Conservation (phyloP, 495 filamentous ascomycete genomes). For the Talaromyces borbonicus region DNA sequence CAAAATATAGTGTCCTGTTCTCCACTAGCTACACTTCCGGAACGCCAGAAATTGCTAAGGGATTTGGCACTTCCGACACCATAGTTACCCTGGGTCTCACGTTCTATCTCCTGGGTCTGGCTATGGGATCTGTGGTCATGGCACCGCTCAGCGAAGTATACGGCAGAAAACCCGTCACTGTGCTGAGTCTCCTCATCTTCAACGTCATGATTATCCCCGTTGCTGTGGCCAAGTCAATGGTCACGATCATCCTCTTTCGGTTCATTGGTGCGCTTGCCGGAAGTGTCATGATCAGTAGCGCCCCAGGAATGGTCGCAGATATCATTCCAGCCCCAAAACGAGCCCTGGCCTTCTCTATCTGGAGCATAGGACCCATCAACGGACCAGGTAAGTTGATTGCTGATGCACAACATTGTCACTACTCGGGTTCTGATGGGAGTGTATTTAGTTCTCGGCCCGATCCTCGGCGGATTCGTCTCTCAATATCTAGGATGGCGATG, state of each 20-base stretch:
- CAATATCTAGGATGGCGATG: slow-evolving; percentile 73
- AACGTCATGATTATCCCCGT: slow-evolving; percentile 60
- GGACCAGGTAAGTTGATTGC: slow-evolving; percentile 42
- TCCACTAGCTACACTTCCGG: slow-evolving; percentile 73
- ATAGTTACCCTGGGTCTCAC: slow-evolving; percentile 68
- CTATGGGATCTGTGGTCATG: slow-evolving; percentile 59
- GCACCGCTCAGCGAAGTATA: slow-evolving; percentile 73
- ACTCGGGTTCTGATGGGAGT: neutral
- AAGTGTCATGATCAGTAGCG: slow-evolving; percentile 69
- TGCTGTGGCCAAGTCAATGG: slow-evolving; percentile 55
- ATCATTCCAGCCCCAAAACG: slow-evolving; percentile 60
- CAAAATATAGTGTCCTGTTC: slow-evolving; percentile 54
- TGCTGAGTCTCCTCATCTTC: slow-evolving; percentile 51
- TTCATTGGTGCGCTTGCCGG: slow-evolving; percentile 74
- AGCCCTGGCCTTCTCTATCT: slow-evolving; percentile 63
- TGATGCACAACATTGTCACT: neutral
- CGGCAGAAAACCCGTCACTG: slow-evolving; percentile 65
- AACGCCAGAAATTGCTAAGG: slow-evolving; percentile 52
- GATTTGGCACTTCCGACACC: slow-evolving; percentile 50
- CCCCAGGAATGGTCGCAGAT: slow-evolving; percentile 75
- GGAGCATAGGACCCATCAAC: slow-evolving; percentile 71
- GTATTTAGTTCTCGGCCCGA: slow-evolving; percentile 40
- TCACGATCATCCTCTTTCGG: slow-evolving; percentile 54
- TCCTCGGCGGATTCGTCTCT: slow-evolving; percentile 65
- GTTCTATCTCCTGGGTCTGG: slow-evolving; percentile 58